phyloP scores from a whole-genome alignment of 768 basidiomycete genomes.

The Rhodotorula kratochvilovae region DNA sequence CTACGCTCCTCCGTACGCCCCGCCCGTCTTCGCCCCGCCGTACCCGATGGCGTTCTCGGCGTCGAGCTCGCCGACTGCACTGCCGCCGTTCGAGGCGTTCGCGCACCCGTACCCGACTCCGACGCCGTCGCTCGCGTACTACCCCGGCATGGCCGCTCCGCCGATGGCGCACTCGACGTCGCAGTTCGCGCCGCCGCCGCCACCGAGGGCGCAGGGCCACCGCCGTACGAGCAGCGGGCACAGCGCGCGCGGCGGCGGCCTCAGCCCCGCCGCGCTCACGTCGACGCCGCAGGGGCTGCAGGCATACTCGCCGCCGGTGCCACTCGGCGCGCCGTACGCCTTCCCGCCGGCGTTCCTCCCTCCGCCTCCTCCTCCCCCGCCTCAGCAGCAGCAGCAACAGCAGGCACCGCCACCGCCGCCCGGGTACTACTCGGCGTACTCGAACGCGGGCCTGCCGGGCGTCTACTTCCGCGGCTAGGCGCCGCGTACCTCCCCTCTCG shows the following conservation, averaged over 20 bases:
- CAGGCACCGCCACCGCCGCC: not conserved
- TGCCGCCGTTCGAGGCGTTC: not conserved
- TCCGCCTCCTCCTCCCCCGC: too few relatives aligned
- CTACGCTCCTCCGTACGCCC: not conserved
- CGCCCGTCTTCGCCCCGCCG: not conserved
- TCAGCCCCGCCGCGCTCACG: not conserved
- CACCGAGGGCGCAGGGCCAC: not conserved
- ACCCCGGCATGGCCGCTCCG: not conserved
- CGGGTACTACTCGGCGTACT: not conserved
- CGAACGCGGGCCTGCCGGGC: constrained; percentile 26
- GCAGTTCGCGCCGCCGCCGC: not conserved
- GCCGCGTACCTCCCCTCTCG: not conserved
- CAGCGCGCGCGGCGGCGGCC: not conserved
- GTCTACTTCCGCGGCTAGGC: constrained; percentile 13
- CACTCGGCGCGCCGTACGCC: not conserved
- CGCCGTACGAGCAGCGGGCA: not conserved
- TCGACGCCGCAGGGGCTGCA: not conserved
- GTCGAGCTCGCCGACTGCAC: not conserved
- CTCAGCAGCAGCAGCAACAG: too few relatives aligned
- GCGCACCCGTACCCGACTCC: not conserved
- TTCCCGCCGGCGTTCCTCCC: not conserved
- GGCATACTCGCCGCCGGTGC: not conserved
- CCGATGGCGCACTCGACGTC: not conserved
- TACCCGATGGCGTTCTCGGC: not conserved
- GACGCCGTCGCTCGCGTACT: not conserved